phyloP scores from a whole-genome alignment of 176 grass and related monocot species.

The Puya raimondii region DNA sequence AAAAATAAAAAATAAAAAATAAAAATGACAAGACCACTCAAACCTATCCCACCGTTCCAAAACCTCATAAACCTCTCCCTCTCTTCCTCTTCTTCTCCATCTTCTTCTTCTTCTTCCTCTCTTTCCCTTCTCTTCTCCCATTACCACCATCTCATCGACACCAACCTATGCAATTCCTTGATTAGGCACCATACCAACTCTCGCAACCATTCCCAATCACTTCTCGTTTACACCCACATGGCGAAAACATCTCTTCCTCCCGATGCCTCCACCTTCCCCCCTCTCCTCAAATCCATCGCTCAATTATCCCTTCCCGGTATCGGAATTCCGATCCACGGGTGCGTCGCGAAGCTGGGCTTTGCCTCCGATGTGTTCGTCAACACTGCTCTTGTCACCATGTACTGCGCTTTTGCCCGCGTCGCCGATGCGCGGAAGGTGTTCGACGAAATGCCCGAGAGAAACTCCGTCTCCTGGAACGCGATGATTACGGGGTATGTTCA shows the following conservation, averaged over 20 bases:
- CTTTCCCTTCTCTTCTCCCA: conserved; percentile 17
- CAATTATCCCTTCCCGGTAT: not conserved
- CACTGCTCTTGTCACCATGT: conserved; percentile 15
- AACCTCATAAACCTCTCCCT: not conserved
- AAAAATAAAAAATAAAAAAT: not conserved
- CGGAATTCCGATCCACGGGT: conserved; percentile 7
- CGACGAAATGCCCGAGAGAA: conserved; percentile 17
- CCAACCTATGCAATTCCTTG: conserved; percentile 10
- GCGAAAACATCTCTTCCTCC: not conserved
- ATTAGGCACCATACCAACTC: conserved; percentile 6
- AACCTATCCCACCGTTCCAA: conserved; percentile 1
- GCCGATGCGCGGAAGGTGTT: not conserved
- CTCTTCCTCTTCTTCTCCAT: not conserved
- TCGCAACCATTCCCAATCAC: not conserved
- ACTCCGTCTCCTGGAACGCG: conserved; percentile 20
- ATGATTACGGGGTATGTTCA: conserved; percentile 21
- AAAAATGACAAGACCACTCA: not conserved
- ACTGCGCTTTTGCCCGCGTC: conserved; percentile 3
- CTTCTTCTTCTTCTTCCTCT: not conserved
- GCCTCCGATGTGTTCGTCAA: not conserved
- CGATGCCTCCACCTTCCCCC: conserved; percentile 18
- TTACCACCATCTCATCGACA: conserved; percentile 6
- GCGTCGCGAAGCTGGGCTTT: conserved; percentile 7
- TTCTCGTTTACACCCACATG: conserved; percentile 17
- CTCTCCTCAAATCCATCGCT: conserved; percentile 16